Evolutionary conservation across 371 early-diverging fungal species (phyloP), one percentile per base, ranked within the genome.

Genomic region (Conidiobolus incongruus): DNA sequence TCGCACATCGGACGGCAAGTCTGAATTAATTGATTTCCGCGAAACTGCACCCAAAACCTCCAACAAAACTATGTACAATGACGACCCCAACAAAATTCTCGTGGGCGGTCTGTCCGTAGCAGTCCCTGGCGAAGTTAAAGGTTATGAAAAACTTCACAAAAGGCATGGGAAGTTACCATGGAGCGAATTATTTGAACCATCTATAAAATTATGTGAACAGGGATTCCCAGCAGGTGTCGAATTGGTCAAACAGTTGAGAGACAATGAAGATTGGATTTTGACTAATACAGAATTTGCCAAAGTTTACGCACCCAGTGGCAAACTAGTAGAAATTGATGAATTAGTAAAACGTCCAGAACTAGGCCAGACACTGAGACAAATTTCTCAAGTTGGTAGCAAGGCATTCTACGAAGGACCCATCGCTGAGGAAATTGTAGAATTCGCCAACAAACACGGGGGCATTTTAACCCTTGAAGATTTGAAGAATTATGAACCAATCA

Each of bases 41-140:
- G 99, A 99, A 62, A 64, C 61, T 1, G 98, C 99, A 0, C 93
- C 95, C 6, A 58, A 50, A n/a, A 77, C 65, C 5, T 63, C 89
- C 0, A 59, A 53, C 17, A 48, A 52, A 23, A 72, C 80, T 45
- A 81, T 89, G 82, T 94, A 68, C 56, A 51, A 58, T 35, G 45
- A 62, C 1, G 54, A 82, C 39, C 79, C 80, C 6, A 56, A 54
- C 22, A 43, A 55, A 1, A 77, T 91, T 1, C 70, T 71, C 50
- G 40, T 56, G 33, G 93, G 95, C 10, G 88, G 87, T 1, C 53
- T 85, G 31, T 54, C 90, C 2, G 75, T 93, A 6, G 97, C 72
- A 28, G 77, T 95, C 0, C 99, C 98, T 21, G 50, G 50, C 11
- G 53, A 50, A 34, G 4, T 47, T 17, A 26, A 36, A 22, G 53